Evolutionary conservation across 257 asterid genomes (phyloP), one percentile per base, ranked within the genome.

Genomic region (Solanum chiquidenum): DNA sequence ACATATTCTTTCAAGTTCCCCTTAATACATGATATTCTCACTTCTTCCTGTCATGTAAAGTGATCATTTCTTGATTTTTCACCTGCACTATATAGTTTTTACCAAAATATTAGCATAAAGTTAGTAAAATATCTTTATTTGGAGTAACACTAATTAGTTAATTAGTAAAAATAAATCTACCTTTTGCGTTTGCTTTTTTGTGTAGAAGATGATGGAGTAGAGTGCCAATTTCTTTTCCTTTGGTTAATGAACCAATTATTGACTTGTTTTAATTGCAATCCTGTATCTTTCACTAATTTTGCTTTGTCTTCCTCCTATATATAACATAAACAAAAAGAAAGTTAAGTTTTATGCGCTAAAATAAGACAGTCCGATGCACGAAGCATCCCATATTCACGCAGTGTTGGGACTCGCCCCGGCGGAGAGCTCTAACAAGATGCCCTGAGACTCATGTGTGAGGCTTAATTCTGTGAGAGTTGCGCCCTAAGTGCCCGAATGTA

Each of bases 191-290:
- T 94, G 93, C 90, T 92, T 89, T 93, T 93, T 89, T 46, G 58
- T 40, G 92, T 58, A 9, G 94, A 40, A 1, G 96, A 93, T 12
- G 98, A 94, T 38, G 95, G 91, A 85, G 93, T 94, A 87, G 90
- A 92, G 91, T 94, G 98, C 98, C 98, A 94, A 72, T 94, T 94
- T 90, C 95, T 91, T 90, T 94, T 94, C 90, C 96, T 90, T 90
- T 94, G 96, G 86, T 94, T 94, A 90, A 94, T 94, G 89, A 93
- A 94, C 97, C 96, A 94, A 83, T 94, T 94, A 75, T 94, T 94
- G 52, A 94, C 92, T 90, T 94, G 98, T 89, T 94, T 93, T 62
- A 93, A 87, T 87, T 94, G 95, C 93, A 94, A 90, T 3, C 97
- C 95, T 38, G 97, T 94, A 90, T 94, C 97, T 87, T 92, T 92